These are phyloP conservation scores for Colletotrichum nymphaeae DNA, from an alignment of 2,329 filamentous ascomycete genomes.

Conservation along the genomic window DNA sequence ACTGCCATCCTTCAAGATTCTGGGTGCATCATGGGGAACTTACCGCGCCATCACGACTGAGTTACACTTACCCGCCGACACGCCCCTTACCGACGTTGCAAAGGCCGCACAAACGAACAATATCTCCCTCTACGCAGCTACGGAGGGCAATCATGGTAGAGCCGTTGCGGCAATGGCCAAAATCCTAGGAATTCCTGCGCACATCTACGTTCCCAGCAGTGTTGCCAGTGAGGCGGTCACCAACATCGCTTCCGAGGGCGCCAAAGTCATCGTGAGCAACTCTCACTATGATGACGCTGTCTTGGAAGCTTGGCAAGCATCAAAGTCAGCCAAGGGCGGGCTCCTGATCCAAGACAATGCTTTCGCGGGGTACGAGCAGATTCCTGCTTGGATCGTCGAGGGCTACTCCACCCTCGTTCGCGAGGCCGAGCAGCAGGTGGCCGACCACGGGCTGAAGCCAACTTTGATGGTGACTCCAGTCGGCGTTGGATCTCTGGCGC, in stretches of 20 bases:
- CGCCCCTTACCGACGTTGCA: slow-evolving; percentile 56
- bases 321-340: slow-evolving; percentile 49
- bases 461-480: slow-evolving; percentile 72
- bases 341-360: slow-evolving; percentile 77
- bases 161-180: slow-evolving; percentile 77
- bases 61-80: slow-evolving; percentile 54
- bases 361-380: slow-evolving; percentile 73
- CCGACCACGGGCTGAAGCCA: slow-evolving; percentile 45
- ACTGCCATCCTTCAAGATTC: slow-evolving; percentile 82
- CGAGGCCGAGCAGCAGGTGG: slow-evolving; percentile 73
- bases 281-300: slow-evolving; percentile 73
- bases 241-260: slow-evolving; percentile 72
- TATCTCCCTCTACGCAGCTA: slow-evolving; percentile 69
- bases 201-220: slow-evolving; percentile 71
- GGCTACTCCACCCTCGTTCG: slow-evolving; percentile 80
- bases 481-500: slow-evolving; percentile 79
- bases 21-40: slow-evolving; percentile 81
- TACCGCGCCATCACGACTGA: slow-evolving; percentile 65
- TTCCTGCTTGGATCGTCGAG: slow-evolving; percentile 81
- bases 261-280: slow-evolving; percentile 56
- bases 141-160: slow-evolving; percentile 82
- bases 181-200: slow-evolving; percentile 64
- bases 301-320: slow-evolving; percentile 55
- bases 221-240: slow-evolving; percentile 65
- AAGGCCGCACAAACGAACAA: slow-evolving; percentile 44